phyloP scores from a whole-genome alignment of 1,284 basidiomycete species.

The Puccinia brachypodii region DNA sequence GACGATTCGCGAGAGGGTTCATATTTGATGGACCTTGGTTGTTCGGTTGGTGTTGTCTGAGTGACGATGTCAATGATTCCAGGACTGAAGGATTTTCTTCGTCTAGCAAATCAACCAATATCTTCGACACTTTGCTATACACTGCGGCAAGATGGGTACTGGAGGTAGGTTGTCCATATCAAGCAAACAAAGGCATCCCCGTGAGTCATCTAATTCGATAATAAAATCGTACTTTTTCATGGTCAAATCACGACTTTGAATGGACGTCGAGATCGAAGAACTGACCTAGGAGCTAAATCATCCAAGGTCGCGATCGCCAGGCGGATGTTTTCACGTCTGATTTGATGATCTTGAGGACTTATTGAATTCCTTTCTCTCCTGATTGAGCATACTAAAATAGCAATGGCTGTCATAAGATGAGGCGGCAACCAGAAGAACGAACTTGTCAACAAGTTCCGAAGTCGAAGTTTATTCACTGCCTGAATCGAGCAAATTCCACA shows the following conservation, averaged over 20 bases:
- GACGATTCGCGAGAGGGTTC: too few relatives aligned
- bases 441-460: neutral
- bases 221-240: neutral
- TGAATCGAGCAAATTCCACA: neutral
- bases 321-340: slow-evolving; percentile 1
- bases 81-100: neutral
- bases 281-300: slow-evolving; percentile 22
- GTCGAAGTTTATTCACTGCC: slow-evolving; percentile 16
- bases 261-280: neutral
- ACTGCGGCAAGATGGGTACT: neutral
- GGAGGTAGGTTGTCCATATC: neutral
- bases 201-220: neutral
- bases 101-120: neutral
- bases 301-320: slow-evolving; percentile 21
- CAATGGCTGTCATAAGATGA: neutral
- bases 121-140: neutral
- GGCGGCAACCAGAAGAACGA: slow-evolving; percentile 1
- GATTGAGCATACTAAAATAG: slow-evolving; percentile 8
- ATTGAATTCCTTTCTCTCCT: neutral
- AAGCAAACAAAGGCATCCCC: neutral
- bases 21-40: too few relatives aligned
- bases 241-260: neutral
- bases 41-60: neutral
- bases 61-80: neutral
- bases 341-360: neutral